Base-by-base conservation (phyloP, 306 rosid genomes). In the Medicago lupulina region DNA sequence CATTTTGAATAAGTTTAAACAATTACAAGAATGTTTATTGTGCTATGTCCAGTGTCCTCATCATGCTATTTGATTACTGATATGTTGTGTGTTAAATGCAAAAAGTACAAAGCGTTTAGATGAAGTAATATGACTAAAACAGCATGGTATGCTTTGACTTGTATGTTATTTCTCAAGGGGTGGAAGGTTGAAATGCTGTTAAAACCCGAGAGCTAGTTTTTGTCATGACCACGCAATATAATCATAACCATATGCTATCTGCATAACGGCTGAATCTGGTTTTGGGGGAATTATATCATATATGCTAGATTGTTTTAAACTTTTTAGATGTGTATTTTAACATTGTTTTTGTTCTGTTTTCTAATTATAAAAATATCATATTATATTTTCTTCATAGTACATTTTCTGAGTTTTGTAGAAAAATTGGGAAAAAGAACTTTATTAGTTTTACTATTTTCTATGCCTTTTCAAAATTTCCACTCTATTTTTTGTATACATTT, bases 21-120 rank as follows among this genome's bases (percentile, higher is more conserved):
- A 34, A 25, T 23, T 36, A 38, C 9, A 46, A 23, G 57, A 47
- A 10, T 21, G 71, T 10, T 28, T 73, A 9, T 51, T 58, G 28
- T 64, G 47, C 54, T 38, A 4, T 73, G 57, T 57, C 41, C 16
- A 36, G 13, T 51, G 51, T 65, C 62, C 54, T 9, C 46, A 0
- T 19, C 61, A 58, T 73, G 57, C 73, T 44, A 12, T 36, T 61
- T 18, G 67, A 62, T 54, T 64, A 18, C 47, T 67, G 55, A 23
- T 8, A 71, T 72, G 40, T 50, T 44, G 6, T 76, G 16, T 17
- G 18, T 57, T 46, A 6, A 50, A 6, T 5, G 8, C 54, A 43
- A 41, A 21, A 47, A 74, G 10, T 54, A 31, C 13, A 21, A 9
- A 11, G 14, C 40, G 36, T 58, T 43, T 16, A 28, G 38, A 44